Evolutionary conservation across 495 filamentous ascomycete species (phyloP), one percentile per base, ranked within the genome.

Genomic region (Cudoniella acicularis): DNA sequence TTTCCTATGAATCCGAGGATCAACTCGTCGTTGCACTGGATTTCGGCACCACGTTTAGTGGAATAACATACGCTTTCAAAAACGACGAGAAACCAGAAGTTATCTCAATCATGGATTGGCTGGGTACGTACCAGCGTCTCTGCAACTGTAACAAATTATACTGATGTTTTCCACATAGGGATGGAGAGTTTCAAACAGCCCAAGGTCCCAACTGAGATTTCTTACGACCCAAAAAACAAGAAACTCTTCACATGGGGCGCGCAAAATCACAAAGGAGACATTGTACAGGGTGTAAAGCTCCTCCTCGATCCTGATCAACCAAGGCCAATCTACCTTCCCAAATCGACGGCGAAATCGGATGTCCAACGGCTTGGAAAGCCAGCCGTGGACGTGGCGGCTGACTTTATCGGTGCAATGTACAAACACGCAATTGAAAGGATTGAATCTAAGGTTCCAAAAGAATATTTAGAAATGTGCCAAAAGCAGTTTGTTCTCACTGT

Each of bases 251-350:
- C 52, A 3, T 69, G 67, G 67, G 67, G 67, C n/a, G 52, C 40
- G 2, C 17, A 46, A 20, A 25, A 41, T 43, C 50, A 52, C 36
- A 47, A 21, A n/a, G 50, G 21, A 24, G 26, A 47, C 27, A 47
- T 30, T n/a, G 62, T 69, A 40, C 42, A 62, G 54, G 65, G 65
- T 1, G 47, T 72, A 3, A 74, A 74, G 59, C 52, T 72, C 16
- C 59, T 74, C 10, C 67, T 74, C n/a, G 70, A 72, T 53, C 71
- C 70, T 9, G 48, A 56, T 10, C 71, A 74, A 41, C 41, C 36
- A 23, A 22, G 36, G 6, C 70, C 70, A 0, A 0, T 55, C 10
- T 69, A 64, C 26, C n/a, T 70, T 2, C 67, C 65, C 3, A 47
- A 45, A 16, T 42, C 40, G 2, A 65, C 66, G 26, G 45, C 54